Evolutionary conservation across 305 asterid species (phyloP), one percentile per base, ranked within the genome.

Genomic region (Solanum hybrid): DNA sequence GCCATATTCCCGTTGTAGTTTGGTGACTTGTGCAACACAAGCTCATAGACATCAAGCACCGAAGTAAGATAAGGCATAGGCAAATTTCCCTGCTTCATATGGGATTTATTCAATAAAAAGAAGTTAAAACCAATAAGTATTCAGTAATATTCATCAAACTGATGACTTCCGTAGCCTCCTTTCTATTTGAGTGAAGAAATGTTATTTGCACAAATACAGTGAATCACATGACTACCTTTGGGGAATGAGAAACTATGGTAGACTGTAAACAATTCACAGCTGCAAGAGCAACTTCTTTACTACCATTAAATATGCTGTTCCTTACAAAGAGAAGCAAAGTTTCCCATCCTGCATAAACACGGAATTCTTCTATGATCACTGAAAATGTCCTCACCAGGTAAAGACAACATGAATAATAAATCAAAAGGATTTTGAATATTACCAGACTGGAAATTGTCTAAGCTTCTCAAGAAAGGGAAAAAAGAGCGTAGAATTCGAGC

Each of bases 231-330:
- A 86, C 90, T 93, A 96, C 99, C 97, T 95, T 97, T 37, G 97
- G 96, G 93, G 99, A 96, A 92, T 96, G 98, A 90, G 99, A 96
- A 90, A 97, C 94, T 85, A 96, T 93, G 28, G 98, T 95, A 34
- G 99, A 95, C 89, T 97, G 99, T 91, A 97, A 92, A 90, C 99
- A 97, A 92, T 97, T 96, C 92, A 97, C 95, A 79, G 98, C 99
- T 67, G 99, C 99, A 90, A 96, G 96, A 82, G 97, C 98, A 89
- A 96, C 98, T 91, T 97, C 99, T 94, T 96, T 97, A 92, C 99
- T 97, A 42, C 98, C 97, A 91, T 93, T 94, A 90, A 96, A 92
- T 92, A 97, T 96, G 96, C 98, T 95, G 90, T 94, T 94, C 93
- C 96, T 95, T 88, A 96, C 95, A 88, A 92, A 95, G 89, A 94